Conservation (phyloP, 805 yeast genomes). For the Priceomyces haplophilus region DNA sequence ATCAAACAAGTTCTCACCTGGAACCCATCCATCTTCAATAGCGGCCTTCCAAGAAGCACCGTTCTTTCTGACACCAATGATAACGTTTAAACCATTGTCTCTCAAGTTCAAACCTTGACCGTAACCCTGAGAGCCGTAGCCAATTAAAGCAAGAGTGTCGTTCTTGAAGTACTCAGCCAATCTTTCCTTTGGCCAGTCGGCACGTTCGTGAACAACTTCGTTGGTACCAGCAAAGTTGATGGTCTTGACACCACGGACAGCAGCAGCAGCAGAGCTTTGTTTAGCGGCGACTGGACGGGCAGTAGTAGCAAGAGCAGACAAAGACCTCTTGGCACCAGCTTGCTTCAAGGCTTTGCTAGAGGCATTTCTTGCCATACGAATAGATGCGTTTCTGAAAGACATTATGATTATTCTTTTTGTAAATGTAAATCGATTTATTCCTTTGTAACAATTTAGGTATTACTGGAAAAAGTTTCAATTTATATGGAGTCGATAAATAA, state of each 20-base stretch:
- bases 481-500: neutral
- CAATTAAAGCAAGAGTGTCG: conserved; percentile 95
- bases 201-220: conserved; percentile 96
- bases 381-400: conserved; percentile 45
- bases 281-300: conserved; percentile 42
- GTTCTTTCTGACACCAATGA: conserved; percentile 96
- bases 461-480: conserved; percentile 3
- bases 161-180: conserved; percentile 93
- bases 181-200: conserved; percentile 99
- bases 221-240: conserved; percentile 95
- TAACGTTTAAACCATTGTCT: conserved; percentile 97
- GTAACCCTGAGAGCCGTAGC: conserved; percentile 99
- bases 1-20: conserved; percentile 96
- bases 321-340: conserved; percentile 62
- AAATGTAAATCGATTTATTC: conserved; percentile 3
- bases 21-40: conserved; percentile 99
- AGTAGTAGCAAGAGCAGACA: conserved; percentile 52
- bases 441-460: neutral
- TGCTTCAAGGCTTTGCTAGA: conserved; percentile 39
- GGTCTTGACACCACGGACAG: conserved; percentile 89
- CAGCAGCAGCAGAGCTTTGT: conserved; percentile 43
- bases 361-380: conserved; percentile 48
- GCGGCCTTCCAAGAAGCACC: conserved; percentile 99
- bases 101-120: conserved; percentile 99
- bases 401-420: conserved; percentile 15